Conservation (phyloP, 2,329 filamentous ascomycete genomes). For the Teratosphaeria zuluensis region DNA sequence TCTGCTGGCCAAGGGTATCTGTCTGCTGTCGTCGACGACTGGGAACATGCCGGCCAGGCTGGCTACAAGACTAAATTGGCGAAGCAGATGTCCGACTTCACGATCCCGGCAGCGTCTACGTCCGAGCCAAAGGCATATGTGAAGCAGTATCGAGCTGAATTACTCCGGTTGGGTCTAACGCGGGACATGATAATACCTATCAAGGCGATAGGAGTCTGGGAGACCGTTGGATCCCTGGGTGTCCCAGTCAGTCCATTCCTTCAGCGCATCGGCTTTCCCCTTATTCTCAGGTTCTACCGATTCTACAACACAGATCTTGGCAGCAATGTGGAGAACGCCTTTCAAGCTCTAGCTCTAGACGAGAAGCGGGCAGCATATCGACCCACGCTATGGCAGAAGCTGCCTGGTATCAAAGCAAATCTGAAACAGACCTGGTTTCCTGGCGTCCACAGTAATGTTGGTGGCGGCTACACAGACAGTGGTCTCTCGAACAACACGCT, state of each 20-base stretch:
- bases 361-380: constrained; percentile 27
- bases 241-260: background rate
- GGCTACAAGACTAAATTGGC: constrained; percentile 2
- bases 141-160: background rate
- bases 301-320: constrained; percentile 37
- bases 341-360: constrained; percentile 32
- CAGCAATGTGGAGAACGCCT: constrained; percentile 28
- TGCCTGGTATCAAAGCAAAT: constrained; percentile 20
- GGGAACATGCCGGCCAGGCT: constrained; percentile 10
- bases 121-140: background rate
- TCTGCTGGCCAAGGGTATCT: constrained; percentile 16
- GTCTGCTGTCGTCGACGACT: constrained; percentile 20
- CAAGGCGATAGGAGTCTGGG: constrained; percentile 32
- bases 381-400: constrained; percentile 31
- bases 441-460: constrained; percentile 32
- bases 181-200: constrained; percentile 11
- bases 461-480: constrained; percentile 31
- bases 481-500: constrained; percentile 40
- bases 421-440: constrained; percentile 37
- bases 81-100: background rate
- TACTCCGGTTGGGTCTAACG: background rate
- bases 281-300: constrained; percentile 30
- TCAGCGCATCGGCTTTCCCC: background rate
- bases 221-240: constrained; percentile 7
- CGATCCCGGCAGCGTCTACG: background rate